Evolutionary conservation across 1,284 basidiomycete genomes (phyloP), one percentile per base, ranked within the genome.

Genomic region (Hypsizygus ulmarius): DNA sequence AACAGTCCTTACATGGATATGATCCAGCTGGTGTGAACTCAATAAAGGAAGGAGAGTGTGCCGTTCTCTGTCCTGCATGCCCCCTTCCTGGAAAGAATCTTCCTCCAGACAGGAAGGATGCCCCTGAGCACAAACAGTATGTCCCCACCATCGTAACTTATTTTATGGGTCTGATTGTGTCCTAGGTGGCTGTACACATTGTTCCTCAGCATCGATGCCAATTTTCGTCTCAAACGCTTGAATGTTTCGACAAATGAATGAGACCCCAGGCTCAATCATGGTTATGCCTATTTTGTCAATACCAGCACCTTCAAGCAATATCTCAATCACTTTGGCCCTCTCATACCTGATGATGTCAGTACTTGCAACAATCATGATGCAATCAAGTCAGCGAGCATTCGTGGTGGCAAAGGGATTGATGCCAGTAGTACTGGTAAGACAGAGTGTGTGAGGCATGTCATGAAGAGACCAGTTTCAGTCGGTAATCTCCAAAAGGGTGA

Each of bases 401-500:
- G 38, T 37, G 39, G 39, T 14, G 41, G 34, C 4, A 34, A 37
- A 4, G 49, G 52, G 1, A n/a, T 33, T 0, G 11, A 38, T 0
- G 49, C 36, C 2, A 33, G 47, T 21, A 48, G 48, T 1, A 40
- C 39, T 2, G 47, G 47, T 1, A 44, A 49, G 3, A 16, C 50
- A 25, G 43, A 51, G 3, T 55, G 54, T 33, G 12, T 39, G 3
- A 8, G 49, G 9, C 51, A 52, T 48, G 51, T 52, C 15, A 25
- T 55, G 7, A 44, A 39, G 15, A 36, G 34, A 10, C 49, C 49
- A 5, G 43, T 36, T 19, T 21, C 33, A 4, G 43, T 54, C 9
- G 44, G 50, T 11, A 47, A 54, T 44, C 30, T 55, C 3, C 53
- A 55, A 32, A 21, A 29, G 18, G 50, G 50, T n/a, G 54, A 55